Evolutionary conservation across 208 protist species (phyloP).

Genomic region (Wallacemonas collosoma): DNA sequence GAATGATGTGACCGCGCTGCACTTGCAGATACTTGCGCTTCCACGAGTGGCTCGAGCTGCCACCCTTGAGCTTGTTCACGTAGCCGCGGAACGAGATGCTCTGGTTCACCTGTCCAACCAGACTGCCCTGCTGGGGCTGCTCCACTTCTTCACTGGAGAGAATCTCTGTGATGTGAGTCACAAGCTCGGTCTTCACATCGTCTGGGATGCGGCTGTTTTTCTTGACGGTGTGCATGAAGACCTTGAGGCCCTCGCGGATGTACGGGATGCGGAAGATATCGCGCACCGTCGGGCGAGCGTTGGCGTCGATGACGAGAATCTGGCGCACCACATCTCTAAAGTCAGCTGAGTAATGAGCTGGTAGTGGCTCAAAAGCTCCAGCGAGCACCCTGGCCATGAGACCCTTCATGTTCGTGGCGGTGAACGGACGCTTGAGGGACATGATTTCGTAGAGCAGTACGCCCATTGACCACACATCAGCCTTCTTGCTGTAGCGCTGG

Average conservation of each 20-base stretch:
- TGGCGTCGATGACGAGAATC: constrained; percentile 76
- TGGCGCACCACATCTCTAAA: constrained; percentile 64
- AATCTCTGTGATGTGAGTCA: constrained; percentile 69
- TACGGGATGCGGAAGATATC: constrained; percentile 81
- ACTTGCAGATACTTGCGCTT: constrained; percentile 76
- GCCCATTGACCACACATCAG: constrained; percentile 81
- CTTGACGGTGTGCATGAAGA: constrained; percentile 82
- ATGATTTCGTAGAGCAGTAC: constrained; percentile 85
- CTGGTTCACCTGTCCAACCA: constrained; percentile 74
- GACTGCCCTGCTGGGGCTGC: constrained; percentile 19
- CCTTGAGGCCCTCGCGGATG: constrained; percentile 74
- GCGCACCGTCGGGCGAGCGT: constrained; percentile 63
- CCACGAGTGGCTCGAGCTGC: constrained; percentile 60
- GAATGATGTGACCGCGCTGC: constrained; percentile 69
- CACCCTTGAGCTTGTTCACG: constrained; percentile 74
- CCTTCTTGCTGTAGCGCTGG: constrained; percentile 88
- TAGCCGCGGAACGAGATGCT: constrained; percentile 66
- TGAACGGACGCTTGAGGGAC: constrained; percentile 78
- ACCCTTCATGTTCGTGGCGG: constrained; percentile 78
- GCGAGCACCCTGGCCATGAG: constrained; percentile 82
- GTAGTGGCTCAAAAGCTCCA: constrained; percentile 62
- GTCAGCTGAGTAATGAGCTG: constrained; percentile 61
- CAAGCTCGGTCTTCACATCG: constrained; percentile 56
- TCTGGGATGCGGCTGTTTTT: constrained; percentile 78
- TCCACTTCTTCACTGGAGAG: constrained; percentile 45